These are phyloP conservation scores for Alternaria longipes DNA, from an alignment of 2,329 filamentous ascomycete species.

Conservation along the genomic window DNA sequence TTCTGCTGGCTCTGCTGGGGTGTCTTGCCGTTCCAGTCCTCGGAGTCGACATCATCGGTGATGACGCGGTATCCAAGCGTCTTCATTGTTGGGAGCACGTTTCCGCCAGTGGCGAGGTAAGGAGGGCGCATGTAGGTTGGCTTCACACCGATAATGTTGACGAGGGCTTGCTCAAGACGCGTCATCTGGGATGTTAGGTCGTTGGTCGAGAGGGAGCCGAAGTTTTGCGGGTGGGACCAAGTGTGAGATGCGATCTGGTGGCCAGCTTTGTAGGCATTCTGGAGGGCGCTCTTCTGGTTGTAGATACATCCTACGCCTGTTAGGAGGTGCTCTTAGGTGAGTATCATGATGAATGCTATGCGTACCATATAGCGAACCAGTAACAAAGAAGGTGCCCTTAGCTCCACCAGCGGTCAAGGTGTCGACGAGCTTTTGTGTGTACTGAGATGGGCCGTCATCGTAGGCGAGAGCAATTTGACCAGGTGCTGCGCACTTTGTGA, in stretches of 20 bases:
- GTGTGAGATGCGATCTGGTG: conserved; percentile 50
- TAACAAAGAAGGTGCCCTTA: conserved; percentile 50
- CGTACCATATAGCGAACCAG: conserved; percentile 38
- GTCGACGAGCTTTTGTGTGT: conserved; percentile 46
- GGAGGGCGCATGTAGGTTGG: conserved; percentile 52
- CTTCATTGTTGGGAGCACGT: conserved; percentile 44
- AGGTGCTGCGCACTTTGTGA: conserved; percentile 41
- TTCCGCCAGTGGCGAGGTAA: conserved; percentile 46
- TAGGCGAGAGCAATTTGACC: conserved; percentile 47
- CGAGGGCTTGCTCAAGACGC: conserved; percentile 44
- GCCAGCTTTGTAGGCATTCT: conserved; percentile 44
- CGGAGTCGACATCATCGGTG: conserved; percentile 45
- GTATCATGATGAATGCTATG: not conserved
- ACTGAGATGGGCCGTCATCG: conserved; percentile 49
- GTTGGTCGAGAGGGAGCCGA: conserved; percentile 40
- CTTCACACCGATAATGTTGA: conserved; percentile 50
- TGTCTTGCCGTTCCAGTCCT: conserved; percentile 48
- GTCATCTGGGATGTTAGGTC: conserved; percentile 47
- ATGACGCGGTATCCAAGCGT: conserved; percentile 49
- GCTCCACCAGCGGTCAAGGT: conserved; percentile 43
- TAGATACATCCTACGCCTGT: conserved; percentile 40
- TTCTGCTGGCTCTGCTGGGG: conserved; percentile 45
- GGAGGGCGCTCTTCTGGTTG: conserved; percentile 41
- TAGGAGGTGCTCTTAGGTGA: not conserved
- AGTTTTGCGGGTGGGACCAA: conserved; percentile 48